Conservation (phyloP, 2,329 filamentous ascomycete species). For the Colletotrichum cereale region DNA sequence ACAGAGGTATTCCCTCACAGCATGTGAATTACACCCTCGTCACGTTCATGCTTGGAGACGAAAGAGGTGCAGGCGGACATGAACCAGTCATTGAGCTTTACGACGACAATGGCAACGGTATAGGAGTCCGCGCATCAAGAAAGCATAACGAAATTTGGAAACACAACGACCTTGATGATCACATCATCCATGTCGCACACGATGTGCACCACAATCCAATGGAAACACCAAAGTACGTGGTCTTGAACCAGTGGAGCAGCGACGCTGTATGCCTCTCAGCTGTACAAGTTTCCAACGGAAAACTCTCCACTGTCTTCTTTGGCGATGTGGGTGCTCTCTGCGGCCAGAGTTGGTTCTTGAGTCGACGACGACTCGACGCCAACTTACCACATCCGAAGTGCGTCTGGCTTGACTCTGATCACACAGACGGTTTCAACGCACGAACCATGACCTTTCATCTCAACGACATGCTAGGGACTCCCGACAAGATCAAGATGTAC, state of each 20-base stretch:
- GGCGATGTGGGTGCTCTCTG: conserved; percentile 44
- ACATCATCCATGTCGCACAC: conserved; percentile 35
- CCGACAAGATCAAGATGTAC: conserved; percentile 40
- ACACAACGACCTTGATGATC: conserved; percentile 10
- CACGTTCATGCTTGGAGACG: conserved; percentile 10
- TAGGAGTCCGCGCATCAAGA: conserved; percentile 33
- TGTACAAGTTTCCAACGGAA: conserved; percentile 41
- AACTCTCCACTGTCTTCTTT: conserved; percentile 38
- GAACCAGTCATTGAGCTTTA: conserved; percentile 41
- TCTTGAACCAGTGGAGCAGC: conserved; percentile 40
- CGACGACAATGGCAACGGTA: conserved; percentile 38
- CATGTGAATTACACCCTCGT: conserved; percentile 14
- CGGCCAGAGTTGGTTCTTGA: conserved; percentile 43
- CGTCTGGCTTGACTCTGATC: conserved; percentile 42
- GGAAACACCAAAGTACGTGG: conserved; percentile 35
- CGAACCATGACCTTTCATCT: conserved; percentile 42
- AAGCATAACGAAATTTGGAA: conserved; percentile 1
- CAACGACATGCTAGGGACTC: conserved; percentile 39
- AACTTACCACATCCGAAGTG: conserved; percentile 42
- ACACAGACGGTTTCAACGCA: conserved; percentile 38
- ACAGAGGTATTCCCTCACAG: conserved; percentile 7
- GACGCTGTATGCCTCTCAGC: conserved; percentile 44
- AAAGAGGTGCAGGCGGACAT: conserved; percentile 18
- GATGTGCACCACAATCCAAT: conserved; percentile 27
- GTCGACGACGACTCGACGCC: conserved; percentile 38